These are phyloP conservation scores for Aureoboletus auriporus DNA, from an alignment of 768 basidiomycete species.

Conservation along the genomic window DNA sequence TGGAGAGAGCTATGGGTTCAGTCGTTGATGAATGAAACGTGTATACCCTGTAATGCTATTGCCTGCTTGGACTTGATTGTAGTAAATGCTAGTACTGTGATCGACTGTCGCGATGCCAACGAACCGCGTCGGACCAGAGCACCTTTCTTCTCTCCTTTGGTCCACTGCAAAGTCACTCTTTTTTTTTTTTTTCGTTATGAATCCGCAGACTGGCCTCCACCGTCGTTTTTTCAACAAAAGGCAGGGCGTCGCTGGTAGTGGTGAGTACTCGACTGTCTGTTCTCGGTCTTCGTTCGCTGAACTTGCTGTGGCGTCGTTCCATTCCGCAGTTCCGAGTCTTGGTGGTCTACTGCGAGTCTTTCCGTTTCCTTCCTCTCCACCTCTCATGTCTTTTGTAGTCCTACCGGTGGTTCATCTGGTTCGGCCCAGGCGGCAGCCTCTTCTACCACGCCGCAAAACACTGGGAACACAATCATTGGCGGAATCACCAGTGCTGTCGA, in stretches of 20 bases:
- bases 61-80: neutral
- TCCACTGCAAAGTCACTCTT: constrained; percentile 19
- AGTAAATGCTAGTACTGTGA: no score
- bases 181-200: constrained; percentile 23
- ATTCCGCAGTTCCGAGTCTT: constrained; percentile 4
- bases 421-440: neutral
- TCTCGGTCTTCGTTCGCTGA: neutral
- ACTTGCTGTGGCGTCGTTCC: no score
- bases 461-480: constrained; percentile 1
- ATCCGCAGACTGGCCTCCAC: constrained; percentile 11
- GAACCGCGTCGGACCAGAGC: no score
- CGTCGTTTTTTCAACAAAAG: constrained; percentile 18
- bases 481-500: constrained; percentile 13
- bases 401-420: constrained; percentile 2
- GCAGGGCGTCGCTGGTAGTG: constrained; percentile 25
- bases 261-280: constrained; percentile 19
- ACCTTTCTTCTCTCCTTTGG: neutral
- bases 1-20: constrained; percentile 62
- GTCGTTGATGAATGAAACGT: constrained; percentile 27
- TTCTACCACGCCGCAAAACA: neutral
- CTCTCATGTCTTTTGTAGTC: constrained; percentile 9
- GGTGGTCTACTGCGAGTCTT: constrained; percentile 22
- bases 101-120: constrained; percentile 32
- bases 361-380: neutral
- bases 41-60: constrained; percentile 2